Evolutionary conservation across 108 stramenopile genomes (phyloP).

Genomic region (Skeletonema costatum): DNA sequence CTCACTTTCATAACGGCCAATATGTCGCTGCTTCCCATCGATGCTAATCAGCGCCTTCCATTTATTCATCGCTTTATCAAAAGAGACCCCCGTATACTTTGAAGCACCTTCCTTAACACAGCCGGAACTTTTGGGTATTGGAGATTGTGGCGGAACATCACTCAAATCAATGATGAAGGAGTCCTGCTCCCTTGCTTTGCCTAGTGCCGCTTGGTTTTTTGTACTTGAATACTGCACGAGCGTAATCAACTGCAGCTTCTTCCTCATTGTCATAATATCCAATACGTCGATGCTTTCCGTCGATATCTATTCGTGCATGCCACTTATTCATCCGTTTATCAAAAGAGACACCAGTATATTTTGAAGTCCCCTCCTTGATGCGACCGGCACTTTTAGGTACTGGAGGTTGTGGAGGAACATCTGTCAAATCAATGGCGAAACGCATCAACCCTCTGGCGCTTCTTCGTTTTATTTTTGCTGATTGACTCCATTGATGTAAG

Average conservation of each 20-base stretch:
- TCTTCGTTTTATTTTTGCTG: neutral
- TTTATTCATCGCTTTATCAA: neutral
- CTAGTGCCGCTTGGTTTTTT: no score
- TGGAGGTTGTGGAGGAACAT: neutral
- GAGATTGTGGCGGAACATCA: neutral
- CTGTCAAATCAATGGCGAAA: neutral
- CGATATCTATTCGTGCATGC: no score
- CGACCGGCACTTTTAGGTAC: neutral
- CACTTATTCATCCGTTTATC: neutral
- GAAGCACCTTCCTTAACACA: neutral
- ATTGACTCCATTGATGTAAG: no score
- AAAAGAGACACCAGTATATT: neutral
- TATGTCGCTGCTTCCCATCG: neutral
- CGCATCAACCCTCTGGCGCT: neutral
- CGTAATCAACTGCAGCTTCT: no score
- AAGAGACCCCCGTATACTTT: neutral
- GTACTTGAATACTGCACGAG: no score
- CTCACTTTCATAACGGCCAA: no score
- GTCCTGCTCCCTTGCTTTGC: no score
- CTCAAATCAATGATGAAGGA: no score
- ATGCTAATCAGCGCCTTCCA: neutral
- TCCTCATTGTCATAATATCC: no score
- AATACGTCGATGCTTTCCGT: no score
- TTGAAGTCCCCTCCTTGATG: neutral
- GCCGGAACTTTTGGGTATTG: neutral